Conservation (phyloP, 345 rosid species). For the Eucalyptus regnans region DNA sequence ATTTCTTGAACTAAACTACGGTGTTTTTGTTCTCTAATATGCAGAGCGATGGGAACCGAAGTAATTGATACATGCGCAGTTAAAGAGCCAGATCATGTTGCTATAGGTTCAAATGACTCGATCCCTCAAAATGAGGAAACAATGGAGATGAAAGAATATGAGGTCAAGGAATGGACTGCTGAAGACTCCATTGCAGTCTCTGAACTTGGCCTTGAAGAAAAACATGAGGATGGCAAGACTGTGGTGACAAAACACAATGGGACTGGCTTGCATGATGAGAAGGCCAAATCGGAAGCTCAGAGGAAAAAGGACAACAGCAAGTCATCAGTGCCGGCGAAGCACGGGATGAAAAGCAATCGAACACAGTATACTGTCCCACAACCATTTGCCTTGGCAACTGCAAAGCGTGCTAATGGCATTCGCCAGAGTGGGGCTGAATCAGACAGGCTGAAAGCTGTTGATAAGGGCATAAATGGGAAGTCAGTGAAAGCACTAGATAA, state of each 20-base stretch:
- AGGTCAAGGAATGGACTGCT: slow-evolving; percentile 40
- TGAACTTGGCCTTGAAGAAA: background rate
- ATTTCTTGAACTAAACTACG: background rate
- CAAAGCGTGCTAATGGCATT: slow-evolving; percentile 17
- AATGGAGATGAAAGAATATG: slow-evolving; percentile 31
- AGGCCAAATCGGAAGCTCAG: slow-evolving; percentile 14
- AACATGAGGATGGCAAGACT: background rate
- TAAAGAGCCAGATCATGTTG: background rate
- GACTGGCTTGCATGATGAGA: slow-evolving; percentile 1
- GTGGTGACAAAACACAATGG: slow-evolving; percentile 12
- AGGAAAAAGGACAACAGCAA: slow-evolving; percentile 8
- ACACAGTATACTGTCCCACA: slow-evolving; percentile 20
- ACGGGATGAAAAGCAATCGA: background rate
- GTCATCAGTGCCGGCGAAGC: slow-evolving; percentile 10
- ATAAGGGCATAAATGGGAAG: background rate
- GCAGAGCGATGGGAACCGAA: background rate
- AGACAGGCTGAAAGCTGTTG: background rate
- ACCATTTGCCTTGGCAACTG: slow-evolving; percentile 43
- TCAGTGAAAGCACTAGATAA: background rate
- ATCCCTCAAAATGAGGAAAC: slow-evolving; percentile 7
- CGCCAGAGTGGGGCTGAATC: background rate
- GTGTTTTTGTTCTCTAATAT: background rate
- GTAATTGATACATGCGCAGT: background rate
- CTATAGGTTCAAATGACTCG: background rate
- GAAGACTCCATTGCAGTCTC: slow-evolving; percentile 4